These are phyloP conservation scores for Ophiostoma montium DNA, from an alignment of 2,329 filamentous ascomycete species.

Conservation along the genomic window DNA sequence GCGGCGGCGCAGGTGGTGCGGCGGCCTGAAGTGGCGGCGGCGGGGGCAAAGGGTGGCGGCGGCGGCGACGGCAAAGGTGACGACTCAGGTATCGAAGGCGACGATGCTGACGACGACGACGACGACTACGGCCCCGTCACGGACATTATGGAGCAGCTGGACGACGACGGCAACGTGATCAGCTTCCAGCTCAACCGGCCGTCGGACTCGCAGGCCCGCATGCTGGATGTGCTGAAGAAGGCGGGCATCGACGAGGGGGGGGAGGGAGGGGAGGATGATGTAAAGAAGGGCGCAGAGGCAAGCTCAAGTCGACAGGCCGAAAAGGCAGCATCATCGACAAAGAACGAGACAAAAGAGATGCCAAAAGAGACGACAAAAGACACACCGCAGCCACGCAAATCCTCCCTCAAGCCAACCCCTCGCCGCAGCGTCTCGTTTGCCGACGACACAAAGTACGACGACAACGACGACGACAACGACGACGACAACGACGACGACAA, in stretches of 20 bases:
- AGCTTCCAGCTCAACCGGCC: slow-evolving; percentile 53
- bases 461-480: slow-evolving; percentile 19
- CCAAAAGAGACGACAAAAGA: neutral
- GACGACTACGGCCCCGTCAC: slow-evolving; percentile 62
- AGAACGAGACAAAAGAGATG: neutral
- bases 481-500: too few relatives aligned
- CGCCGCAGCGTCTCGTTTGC: slow-evolving; percentile 49
- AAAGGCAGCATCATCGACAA: neutral
- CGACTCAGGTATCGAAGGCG: neutral
- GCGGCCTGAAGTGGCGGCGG: slow-evolving; percentile 26
- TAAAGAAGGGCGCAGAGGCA: neutral
- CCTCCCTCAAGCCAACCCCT: neutral
- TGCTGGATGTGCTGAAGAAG: slow-evolving; percentile 61
- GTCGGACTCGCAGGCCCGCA: slow-evolving; percentile 49
- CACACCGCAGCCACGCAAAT: neutral
- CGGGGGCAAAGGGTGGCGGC: slow-evolving; percentile 15
- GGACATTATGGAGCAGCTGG: slow-evolving; percentile 84
- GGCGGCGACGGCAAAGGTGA: slow-evolving; percentile 43
- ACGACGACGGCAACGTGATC: slow-evolving; percentile 77
- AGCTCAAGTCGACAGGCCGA: neutral
- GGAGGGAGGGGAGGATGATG: slow-evolving; percentile 4
- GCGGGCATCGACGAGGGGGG: slow-evolving; percentile 44
- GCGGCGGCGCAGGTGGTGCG: slow-evolving; percentile 46
- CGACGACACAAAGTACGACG: slow-evolving; percentile 40
- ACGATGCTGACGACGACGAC: slow-evolving; percentile 40